phyloP scores from a whole-genome alignment of 2,329 filamentous ascomycete species.

The Trichoderma koningii region DNA sequence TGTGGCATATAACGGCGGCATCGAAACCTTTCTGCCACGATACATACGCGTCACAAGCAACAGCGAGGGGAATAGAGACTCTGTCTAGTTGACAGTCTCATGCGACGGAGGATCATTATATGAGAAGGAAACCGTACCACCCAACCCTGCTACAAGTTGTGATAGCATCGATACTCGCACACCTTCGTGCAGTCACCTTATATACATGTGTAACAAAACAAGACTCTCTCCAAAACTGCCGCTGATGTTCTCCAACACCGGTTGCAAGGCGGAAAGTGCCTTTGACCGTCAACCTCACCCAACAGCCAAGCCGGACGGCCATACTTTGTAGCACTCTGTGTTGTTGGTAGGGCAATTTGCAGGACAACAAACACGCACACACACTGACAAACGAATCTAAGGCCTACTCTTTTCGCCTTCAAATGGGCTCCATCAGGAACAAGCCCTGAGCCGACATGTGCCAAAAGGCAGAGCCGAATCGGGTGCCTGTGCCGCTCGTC shows the following conservation, averaged over 20 bases:
- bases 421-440: neutral
- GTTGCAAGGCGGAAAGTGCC: neutral
- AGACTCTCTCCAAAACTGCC: neutral
- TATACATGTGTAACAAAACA: no score
- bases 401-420: neutral
- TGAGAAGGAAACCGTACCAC: no score
- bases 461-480: neutral
- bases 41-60: no score
- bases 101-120: no score
- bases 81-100: neutral
- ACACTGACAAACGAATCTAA: neutral
- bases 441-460: constrained; percentile 7
- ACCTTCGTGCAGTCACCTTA: no score
- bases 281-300: neutral
- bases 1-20: no score
- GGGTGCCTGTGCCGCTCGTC: constrained; percentile 7
- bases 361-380: neutral
- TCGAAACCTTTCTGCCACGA: neutral
- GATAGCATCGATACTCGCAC: neutral
- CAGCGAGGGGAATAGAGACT: neutral
- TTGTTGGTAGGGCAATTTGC: no score
- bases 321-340: no score
- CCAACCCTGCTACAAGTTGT: neutral
- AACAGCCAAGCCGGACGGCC: neutral
- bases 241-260: constrained; percentile 10